Evolutionary conservation across 306 rosid species (phyloP), one percentile per base, ranked within the genome.

Genomic region (Glycine soja): DNA sequence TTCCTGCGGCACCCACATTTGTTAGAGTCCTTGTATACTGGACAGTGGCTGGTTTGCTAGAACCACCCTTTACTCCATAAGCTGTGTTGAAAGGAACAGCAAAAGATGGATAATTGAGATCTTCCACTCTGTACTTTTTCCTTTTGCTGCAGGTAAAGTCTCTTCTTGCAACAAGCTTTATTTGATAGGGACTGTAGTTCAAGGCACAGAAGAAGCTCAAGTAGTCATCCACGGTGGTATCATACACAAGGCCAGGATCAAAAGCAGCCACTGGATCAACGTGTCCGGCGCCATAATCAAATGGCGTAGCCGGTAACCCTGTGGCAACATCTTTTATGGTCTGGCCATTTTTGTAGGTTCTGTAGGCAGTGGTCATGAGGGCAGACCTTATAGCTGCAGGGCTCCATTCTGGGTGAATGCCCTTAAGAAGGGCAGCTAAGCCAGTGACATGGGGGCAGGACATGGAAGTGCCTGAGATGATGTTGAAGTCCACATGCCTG

Each of bases 361-460:
- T 68, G 82, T 95, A 91, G 30, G 99, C 83, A 38, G 99, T 95
- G 73, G 99, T 95, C 99, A 95, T 91, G 81, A 95, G 91, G 32
- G 99, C 99, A 10, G 99, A 95, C 85, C 74, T 89, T 75, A 95
- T 90, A 48, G 91, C 92, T 10, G 97, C 97, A 38, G 99, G 97
- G 76, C 93, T 93, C 99, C 99, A 95, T 42, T 90, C 96, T 2
- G 87, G 91, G 78, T 90, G 94, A 75, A 86, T 90, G 10, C 89
- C 96, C 81, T 90, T 95, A 54, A 95, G 47, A 54, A 93, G 86
- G 53, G 98, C 96, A 6, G 92, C 95, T 46, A 95, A 75, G 3
- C 99, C 99, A 80, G 97, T 90, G 12, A 95, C 87, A 65, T 95
- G 99, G 4, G 99, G 99, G 82, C 99, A 95, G 5, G 99, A 91